These are phyloP conservation scores for Jasminum sambac DNA, from an alignment of 257 asterid genomes.

Conservation along the genomic window DNA sequence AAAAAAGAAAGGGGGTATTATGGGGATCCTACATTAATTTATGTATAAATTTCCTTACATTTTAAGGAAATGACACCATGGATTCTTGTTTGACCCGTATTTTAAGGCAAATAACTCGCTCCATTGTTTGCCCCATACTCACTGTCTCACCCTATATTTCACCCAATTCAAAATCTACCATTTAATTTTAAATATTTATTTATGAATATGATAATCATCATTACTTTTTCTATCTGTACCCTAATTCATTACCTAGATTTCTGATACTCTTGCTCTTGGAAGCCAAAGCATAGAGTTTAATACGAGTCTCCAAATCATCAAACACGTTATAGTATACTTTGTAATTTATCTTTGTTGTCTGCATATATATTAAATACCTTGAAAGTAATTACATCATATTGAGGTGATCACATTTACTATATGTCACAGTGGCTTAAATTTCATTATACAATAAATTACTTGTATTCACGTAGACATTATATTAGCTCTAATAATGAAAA, in stretches of 20 bases:
- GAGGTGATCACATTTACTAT: no score
- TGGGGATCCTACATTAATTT: constrained; percentile 31
- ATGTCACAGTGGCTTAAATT: no score
- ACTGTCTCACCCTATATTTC: constrained; percentile 6
- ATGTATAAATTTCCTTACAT: constrained; percentile 42
- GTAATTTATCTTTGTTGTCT: no score
- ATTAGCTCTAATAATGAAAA: no score
- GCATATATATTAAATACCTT: no score
- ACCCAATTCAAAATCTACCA: constrained; percentile 8
- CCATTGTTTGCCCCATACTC: constrained; percentile 19
- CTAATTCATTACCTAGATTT: constrained; percentile 28
- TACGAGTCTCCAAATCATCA: neutral
- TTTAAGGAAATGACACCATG: constrained; percentile 52
- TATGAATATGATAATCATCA: neutral
- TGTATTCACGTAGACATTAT: no score
- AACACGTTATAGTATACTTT: neutral
- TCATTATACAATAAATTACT: no score
- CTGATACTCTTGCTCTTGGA: constrained; percentile 28
- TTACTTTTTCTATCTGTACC: constrained; percentile 20
- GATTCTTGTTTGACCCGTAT: constrained; percentile 72
- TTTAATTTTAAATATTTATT: neutral
- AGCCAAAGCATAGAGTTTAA: constrained; percentile 19
- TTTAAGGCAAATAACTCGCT: constrained; percentile 48
- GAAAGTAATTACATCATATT: no score
- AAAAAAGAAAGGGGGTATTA: constrained; percentile 25